Evolutionary conservation across 257 asterid genomes (phyloP), one percentile per base, ranked within the genome.

Genomic region (Gynochthodes officinalis): DNA sequence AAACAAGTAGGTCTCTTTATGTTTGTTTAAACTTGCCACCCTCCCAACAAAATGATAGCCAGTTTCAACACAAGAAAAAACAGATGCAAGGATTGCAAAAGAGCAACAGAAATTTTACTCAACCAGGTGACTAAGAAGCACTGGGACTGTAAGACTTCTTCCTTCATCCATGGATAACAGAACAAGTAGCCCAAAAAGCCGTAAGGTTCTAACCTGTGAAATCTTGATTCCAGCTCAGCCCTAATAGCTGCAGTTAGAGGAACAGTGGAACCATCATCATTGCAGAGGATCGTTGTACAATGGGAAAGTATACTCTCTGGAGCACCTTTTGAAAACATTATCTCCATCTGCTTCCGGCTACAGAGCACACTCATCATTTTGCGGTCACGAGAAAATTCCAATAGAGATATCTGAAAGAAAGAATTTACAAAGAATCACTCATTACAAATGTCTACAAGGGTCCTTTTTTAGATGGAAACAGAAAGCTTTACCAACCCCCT

Each of bases 361-460:
- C 97, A 92, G 46, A 95, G 97, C 81, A 89, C 97, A 80, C 99
- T 95, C 99, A 95, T 95, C 99, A 95, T 88, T 79, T 95, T 95
- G 62, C 99, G 96, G 80, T 95, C 98, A 82, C 98, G 99, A 71
- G 97, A 90, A 87, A 95, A 95, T 79, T 95, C 99, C 87, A 95
- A 80, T 64, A 80, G 77, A 12, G 97, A 91, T 71, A 95, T 92
- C 99, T 95, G 85, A 80, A 82, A 63, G 82, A 69, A 13, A 80
- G 61, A 73, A 35, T 52, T 46, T 64, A 62, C 69, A 63, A 75
- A 68, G 81, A 74, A 74, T 66, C 49, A 69, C 58, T 44, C 37
- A 70, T 54, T 25, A 50, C 16, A 49, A 16, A 14, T n/a, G 55
- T 15, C 59, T 43, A 53, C 0, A 49, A 49, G 4, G 15, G 70